phyloP scores from a whole-genome alignment of 495 filamentous ascomycete genomes.

The Hypomontagnella monticulosa region DNA sequence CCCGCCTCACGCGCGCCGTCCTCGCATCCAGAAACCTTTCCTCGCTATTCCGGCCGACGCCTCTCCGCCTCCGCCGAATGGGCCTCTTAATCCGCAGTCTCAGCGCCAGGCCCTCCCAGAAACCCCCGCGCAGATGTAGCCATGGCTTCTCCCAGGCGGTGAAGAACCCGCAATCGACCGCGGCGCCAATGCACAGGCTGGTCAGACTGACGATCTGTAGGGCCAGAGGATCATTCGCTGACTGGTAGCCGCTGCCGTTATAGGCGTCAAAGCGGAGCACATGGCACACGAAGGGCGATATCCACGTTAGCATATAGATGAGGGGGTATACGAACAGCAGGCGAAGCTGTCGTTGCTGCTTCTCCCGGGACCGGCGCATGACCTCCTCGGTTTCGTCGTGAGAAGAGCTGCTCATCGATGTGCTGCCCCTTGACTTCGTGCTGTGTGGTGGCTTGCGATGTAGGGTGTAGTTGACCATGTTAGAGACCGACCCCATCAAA shows the following conservation, averaged over 20 bases:
- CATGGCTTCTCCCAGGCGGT: constrained; percentile 73
- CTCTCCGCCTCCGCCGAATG: constrained; percentile 22
- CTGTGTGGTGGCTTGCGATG: constrained; percentile 40
- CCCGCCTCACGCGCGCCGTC: constrained; percentile 53
- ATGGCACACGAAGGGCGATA: constrained; percentile 73
- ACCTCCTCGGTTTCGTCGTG: constrained; percentile 37
- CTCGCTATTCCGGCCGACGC: constrained; percentile 52
- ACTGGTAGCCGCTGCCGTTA: constrained; percentile 37
- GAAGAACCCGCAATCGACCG: constrained; percentile 74
- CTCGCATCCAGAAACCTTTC: constrained; percentile 58
- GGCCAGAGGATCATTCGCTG: constrained; percentile 56
- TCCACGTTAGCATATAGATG: constrained; percentile 76
- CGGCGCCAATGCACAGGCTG: constrained; percentile 67
- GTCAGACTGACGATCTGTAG: constrained; percentile 65
- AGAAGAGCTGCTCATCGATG: constrained; percentile 21
- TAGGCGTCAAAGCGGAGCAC: constrained; percentile 66
- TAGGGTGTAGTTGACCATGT: constrained; percentile 34
- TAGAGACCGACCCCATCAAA: constrained; percentile 26
- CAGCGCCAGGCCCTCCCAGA: constrained; percentile 47
- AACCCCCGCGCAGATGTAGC: constrained; percentile 64
- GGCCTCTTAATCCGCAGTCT: constrained; percentile 26
- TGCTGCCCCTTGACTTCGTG: constrained; percentile 5
- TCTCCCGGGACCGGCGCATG: constrained; percentile 56
- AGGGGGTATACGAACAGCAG: constrained; percentile 77
- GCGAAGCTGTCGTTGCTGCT: constrained; percentile 71